These are phyloP conservation scores for Scheffersomyces coipomensis DNA, from an alignment of 805 yeast species.

Conservation along the genomic window DNA sequence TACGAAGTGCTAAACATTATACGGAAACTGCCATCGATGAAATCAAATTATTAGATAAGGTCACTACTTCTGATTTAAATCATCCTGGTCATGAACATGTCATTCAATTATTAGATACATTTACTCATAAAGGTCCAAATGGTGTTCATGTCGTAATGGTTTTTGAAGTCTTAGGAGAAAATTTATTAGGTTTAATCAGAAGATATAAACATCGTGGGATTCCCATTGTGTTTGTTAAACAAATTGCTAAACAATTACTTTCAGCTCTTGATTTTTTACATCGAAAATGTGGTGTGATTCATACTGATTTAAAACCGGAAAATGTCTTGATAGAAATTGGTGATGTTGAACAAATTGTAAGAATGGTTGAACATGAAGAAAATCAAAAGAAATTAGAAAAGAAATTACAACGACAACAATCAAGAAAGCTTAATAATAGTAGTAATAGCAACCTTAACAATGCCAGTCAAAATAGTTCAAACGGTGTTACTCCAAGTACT, in stretches of 20 bases:
- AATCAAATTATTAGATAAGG: conserved; percentile 70
- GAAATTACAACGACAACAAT: conserved; percentile 38
- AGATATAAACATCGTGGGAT: conserved; percentile 76
- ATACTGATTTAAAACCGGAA: conserved; percentile 73
- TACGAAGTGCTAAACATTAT: conserved; percentile 85
- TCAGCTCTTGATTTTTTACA: conserved; percentile 72
- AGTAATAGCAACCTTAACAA: no score
- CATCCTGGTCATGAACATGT: conserved; percentile 85
- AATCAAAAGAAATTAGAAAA: conserved; percentile 45
- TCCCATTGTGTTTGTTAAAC: conserved; percentile 75
- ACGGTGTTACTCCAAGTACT: conserved; percentile 12
- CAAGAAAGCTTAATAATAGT: conserved; percentile 10
- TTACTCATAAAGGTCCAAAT: conserved; percentile 83
- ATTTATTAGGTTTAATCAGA: conserved; percentile 77
- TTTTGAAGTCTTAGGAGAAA: conserved; percentile 95
- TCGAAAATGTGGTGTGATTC: conserved; percentile 70
- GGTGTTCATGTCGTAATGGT: conserved; percentile 97
- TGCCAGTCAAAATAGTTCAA: conserved; percentile 10
- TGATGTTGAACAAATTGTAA: conserved; percentile 76
- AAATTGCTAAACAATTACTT: conserved; percentile 74
- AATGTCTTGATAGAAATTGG: conserved; percentile 78
- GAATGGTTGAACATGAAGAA: conserved; percentile 61
- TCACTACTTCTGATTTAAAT: conserved; percentile 56
- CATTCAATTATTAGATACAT: conserved; percentile 77
- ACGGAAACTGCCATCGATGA: conserved; percentile 95